Evolutionary conservation across 139 green algal genomes (phyloP).

Genomic region (Chlorella sp.): DNA sequence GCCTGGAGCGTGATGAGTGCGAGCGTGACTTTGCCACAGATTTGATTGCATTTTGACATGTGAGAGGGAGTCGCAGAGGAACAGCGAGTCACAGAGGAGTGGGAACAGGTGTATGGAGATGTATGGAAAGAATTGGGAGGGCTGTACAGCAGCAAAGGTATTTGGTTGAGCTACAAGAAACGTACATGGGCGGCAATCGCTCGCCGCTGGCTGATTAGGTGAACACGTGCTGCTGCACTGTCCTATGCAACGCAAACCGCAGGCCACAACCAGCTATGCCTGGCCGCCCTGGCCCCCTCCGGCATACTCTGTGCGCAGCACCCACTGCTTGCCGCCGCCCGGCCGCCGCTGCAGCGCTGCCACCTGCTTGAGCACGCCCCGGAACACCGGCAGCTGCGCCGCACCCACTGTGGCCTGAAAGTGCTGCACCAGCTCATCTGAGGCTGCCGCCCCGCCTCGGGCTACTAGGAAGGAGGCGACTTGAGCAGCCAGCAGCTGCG

Average conservation of each 20-base stretch:
- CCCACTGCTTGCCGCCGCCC: slow-evolving; percentile 62
- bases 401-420: slow-evolving; percentile 57
- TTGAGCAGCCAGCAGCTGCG: slow-evolving; percentile 48
- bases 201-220: no score
- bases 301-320: slow-evolving; percentile 61
- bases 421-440: slow-evolving; percentile 59
- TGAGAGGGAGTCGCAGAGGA: no score
- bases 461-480: slow-evolving; percentile 64
- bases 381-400: slow-evolving; percentile 69
- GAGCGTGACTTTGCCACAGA: no score
- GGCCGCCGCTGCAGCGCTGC: slow-evolving; percentile 49
- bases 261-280: not conserved
- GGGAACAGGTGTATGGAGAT: no score
- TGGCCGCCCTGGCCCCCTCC: not conserved
- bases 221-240: not conserved
- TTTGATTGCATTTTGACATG: no score
- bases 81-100: no score
- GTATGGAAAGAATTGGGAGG: no score
- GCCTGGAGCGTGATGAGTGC: no score
- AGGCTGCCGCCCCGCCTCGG: slow-evolving; percentile 50
- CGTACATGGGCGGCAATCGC: no score
- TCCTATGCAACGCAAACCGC: not conserved
- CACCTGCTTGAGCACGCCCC: slow-evolving; percentile 75
- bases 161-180: no score
- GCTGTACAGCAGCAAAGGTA: no score